A percentile compares a stretch with the other conserved stretches of the same genome.
Evolutionary conservation across 1,284 basidiomycete species (phyloP).

Genomic region (Macrocystidia cucumis): DNA sequence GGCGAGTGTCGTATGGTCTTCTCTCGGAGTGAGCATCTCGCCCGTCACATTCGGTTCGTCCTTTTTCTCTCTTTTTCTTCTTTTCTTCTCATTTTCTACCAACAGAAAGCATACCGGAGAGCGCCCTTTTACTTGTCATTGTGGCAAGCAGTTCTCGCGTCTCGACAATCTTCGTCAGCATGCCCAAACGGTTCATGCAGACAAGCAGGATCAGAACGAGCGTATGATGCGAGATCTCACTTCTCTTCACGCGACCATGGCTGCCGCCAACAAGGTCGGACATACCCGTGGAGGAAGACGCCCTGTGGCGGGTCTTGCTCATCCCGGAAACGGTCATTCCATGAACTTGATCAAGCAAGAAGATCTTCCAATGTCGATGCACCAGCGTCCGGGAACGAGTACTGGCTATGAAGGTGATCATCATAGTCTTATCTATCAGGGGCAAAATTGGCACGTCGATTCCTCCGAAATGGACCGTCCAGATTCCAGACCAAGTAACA

Average conservation of each 20-base stretch:
- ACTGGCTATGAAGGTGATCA: slow-evolving; percentile 62
- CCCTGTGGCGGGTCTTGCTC: neutral
- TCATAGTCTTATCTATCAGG: slow-evolving; percentile 26
- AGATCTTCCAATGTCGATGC: slow-evolving; percentile 30
- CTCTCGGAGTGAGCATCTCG: slow-evolving; percentile 90
- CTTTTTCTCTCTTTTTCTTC: slow-evolving; percentile 15
- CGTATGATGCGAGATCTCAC: slow-evolving; percentile 88
- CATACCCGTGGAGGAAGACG: slow-evolving; percentile 34
- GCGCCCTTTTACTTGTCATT: slow-evolving; percentile 92
- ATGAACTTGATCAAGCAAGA: slow-evolving; percentile 45
- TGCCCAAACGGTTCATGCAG: slow-evolving; percentile 92
- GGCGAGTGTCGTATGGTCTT: slow-evolving; percentile 97
- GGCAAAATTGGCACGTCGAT: slow-evolving; percentile 21
- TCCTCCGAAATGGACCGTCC: slow-evolving; percentile 28
- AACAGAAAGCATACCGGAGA: slow-evolving; percentile 94
- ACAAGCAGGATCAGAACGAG: slow-evolving; percentile 85
- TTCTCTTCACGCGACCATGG: slow-evolving; percentile 80
- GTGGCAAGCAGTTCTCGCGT: slow-evolving; percentile 90
- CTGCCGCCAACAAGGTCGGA: slow-evolving; percentile 56
- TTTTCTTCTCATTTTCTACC: slow-evolving; percentile 5
- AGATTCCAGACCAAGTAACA: slow-evolving; percentile 14
- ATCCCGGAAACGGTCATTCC: slow-evolving; percentile 6
- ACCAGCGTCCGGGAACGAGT: slow-evolving; percentile 56
- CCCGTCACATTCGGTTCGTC: slow-evolving; percentile 85
- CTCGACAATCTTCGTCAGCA: slow-evolving; percentile 97